Evolutionary conservation across 306 rosid species (phyloP), one percentile per base, ranked within the genome.

Genomic region (Morella rubra): DNA sequence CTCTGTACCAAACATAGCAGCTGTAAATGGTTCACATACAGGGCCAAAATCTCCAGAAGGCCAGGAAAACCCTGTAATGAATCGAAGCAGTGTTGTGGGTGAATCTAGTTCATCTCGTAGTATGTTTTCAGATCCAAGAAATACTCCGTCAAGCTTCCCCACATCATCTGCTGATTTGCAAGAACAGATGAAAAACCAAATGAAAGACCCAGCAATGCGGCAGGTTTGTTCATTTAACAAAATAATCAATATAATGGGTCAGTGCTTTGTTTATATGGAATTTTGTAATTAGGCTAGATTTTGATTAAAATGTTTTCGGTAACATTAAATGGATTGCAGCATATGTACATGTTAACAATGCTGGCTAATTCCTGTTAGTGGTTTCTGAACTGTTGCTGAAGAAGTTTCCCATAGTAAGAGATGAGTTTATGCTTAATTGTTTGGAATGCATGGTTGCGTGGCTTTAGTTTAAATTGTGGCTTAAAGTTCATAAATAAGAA

Each of bases 181-280:
- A 87, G 99, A 91, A 62, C 99, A 95, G 89, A 89, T 95, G 96
- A 89, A 90, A 84, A 92, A 83, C 85, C 99, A 92, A 87, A 92
- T 92, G 97, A 92, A 92, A 75, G 90, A 95, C 87, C 99, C 99
- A 73, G 97, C 96, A 32, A 85, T 77, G 97, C 93, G 89, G 55
- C 89, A 92, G 99, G 99, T 95, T 80, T 76, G 86, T 82, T 81
- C 76, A 62, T 78, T 65, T 71, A 64, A 72, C 46, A 19, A 74
- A 24, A 44, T 67, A 66, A 81, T 67, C 2, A 71, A 54, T 55
- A 66, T 49, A 51, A 70, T 58, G 13, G 41, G 61, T 49, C 42
- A 32, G 8, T 61, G 54, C 55, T 49, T 49, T 42, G 11, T 51
- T 68, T 65, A 22, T 58, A 4, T 73, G 64, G 76, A 76, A 72